Conservation (phyloP, 306 rosid genomes). For the Styphnolobium japonicum region DNA sequence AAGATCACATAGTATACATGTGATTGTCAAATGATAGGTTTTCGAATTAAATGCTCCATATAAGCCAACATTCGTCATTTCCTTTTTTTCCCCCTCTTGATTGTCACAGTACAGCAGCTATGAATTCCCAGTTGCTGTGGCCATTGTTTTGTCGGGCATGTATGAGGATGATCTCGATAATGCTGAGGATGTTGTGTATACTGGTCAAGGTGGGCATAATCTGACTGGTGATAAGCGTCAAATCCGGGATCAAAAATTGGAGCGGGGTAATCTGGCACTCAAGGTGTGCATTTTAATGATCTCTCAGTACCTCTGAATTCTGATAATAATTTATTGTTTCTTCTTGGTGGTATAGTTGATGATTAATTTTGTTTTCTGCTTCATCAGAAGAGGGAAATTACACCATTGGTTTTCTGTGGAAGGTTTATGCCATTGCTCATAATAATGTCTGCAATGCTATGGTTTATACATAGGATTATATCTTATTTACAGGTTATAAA, state of each 20-base stretch:
- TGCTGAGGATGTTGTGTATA: conserved; percentile 87
- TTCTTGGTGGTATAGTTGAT: background rate
- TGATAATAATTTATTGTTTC: background rate
- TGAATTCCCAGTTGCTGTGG: conserved; percentile 73
- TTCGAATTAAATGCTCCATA: background rate
- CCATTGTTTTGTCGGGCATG: conserved; percentile 93
- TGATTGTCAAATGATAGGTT: background rate
- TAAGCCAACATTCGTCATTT: background rate
- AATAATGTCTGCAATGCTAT: background rate
- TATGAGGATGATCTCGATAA: conserved; percentile 95
- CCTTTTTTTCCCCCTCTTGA: background rate
- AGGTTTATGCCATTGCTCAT: background rate
- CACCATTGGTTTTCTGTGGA: background rate
- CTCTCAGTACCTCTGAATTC: background rate
- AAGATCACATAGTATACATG: background rate
- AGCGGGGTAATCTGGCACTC: conserved; percentile 89
- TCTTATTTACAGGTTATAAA: background rate
- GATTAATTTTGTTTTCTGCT: background rate
- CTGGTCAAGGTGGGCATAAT: conserved; percentile 99
- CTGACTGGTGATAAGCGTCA: conserved; percentile 85
- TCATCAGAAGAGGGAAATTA: background rate
- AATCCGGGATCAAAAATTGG: conserved; percentile 63
- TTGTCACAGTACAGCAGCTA: conserved; percentile 47
- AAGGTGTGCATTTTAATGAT: conserved; percentile 55
- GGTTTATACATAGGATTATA: background rate